phyloP scores from a whole-genome alignment of 2,329 filamentous ascomycete genomes.

The Chaetoscypha palmicola region DNA sequence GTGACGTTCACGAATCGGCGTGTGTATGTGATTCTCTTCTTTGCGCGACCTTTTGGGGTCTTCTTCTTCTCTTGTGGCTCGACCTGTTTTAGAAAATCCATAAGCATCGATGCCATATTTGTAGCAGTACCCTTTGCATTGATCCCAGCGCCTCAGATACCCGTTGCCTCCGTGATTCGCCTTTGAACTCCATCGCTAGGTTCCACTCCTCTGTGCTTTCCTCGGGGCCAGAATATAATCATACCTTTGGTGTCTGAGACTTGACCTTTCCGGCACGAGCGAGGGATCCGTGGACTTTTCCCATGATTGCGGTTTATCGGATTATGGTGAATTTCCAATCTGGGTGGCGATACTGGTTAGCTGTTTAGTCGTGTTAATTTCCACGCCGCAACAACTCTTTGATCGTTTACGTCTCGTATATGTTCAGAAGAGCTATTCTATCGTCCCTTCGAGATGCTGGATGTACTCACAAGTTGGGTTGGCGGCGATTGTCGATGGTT shows the following conservation, averaged over 20 bases:
- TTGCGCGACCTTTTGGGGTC: slow-evolving; percentile 91
- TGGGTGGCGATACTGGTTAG: slow-evolving; percentile 21
- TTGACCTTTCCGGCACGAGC: slow-evolving; percentile 97
- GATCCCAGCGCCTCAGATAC: not conserved
- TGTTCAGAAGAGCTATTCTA: too few relatives aligned
- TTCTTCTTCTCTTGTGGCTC: slow-evolving; percentile 94
- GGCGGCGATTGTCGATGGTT: slow-evolving; percentile 8
- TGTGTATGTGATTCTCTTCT: slow-evolving; percentile 95
- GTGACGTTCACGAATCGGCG: slow-evolving; percentile 98
- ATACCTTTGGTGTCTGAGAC: slow-evolving; percentile 88
- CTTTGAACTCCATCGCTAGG: slow-evolving; percentile 1
- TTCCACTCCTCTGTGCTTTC: not conserved
- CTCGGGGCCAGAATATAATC: slow-evolving; percentile 30
- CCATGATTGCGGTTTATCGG: slow-evolving; percentile 57
- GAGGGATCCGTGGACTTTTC: slow-evolving; percentile 91
- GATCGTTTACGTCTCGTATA: too few relatives aligned
- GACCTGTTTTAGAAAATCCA: slow-evolving; percentile 48
- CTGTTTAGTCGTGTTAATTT: too few relatives aligned
- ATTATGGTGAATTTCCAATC: slow-evolving; percentile 24
- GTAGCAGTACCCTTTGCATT: too few relatives aligned
- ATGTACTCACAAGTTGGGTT: slow-evolving; percentile 16
- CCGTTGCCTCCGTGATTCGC: slow-evolving; percentile 1
- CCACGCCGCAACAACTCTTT: too few relatives aligned
- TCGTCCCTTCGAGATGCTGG: too few relatives aligned
- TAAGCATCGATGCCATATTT: slow-evolving; percentile 19